Evolutionary conservation across 208 protist genomes (phyloP).

Genomic region (Trypanosoma caninum): DNA sequence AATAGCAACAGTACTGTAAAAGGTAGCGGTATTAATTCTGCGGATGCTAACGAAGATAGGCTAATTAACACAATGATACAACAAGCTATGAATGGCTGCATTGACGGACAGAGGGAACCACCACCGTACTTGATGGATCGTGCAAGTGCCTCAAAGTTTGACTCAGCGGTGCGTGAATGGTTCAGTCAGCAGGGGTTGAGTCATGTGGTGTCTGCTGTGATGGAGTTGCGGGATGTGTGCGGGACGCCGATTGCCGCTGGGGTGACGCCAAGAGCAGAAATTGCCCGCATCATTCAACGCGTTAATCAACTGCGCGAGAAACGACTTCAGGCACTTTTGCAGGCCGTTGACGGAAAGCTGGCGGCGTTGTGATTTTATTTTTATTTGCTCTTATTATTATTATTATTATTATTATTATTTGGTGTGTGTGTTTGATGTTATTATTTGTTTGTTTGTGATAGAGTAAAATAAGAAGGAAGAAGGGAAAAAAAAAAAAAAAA

Average conservation of each 20-base stretch:
- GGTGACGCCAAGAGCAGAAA: slow-evolving; percentile 27
- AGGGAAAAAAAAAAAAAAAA: not conserved
- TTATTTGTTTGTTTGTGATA: not conserved
- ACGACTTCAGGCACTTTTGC: slow-evolving; percentile 38
- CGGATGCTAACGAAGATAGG: slow-evolving; percentile 35
- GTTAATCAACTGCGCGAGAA: slow-evolving; percentile 37
- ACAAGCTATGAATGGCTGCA: slow-evolving; percentile 53
- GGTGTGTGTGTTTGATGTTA: not conserved
- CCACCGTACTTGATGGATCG: slow-evolving; percentile 70
- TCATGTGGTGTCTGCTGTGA: slow-evolving; percentile 61
- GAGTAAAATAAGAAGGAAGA: not conserved
- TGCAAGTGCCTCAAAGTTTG: slow-evolving; percentile 84
- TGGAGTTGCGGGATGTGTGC: slow-evolving; percentile 54
- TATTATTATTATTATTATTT: not conserved
- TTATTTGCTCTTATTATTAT: slow-evolving; percentile 15
- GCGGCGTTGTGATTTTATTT: slow-evolving; percentile 27
- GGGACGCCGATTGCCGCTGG: slow-evolving; percentile 19
- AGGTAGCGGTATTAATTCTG: too few species aligned
- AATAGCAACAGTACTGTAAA: too few species aligned
- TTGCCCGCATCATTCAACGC: slow-evolving; percentile 29
- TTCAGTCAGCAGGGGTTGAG: slow-evolving; percentile 75
- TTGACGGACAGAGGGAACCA: slow-evolving; percentile 20
- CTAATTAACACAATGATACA: slow-evolving; percentile 66
- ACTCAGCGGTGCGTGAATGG: slow-evolving; percentile 78
- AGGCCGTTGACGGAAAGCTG: slow-evolving; percentile 54